Conservation (phyloP, 495 filamentous ascomycete species). For the Talaromyces ruber region DNA sequence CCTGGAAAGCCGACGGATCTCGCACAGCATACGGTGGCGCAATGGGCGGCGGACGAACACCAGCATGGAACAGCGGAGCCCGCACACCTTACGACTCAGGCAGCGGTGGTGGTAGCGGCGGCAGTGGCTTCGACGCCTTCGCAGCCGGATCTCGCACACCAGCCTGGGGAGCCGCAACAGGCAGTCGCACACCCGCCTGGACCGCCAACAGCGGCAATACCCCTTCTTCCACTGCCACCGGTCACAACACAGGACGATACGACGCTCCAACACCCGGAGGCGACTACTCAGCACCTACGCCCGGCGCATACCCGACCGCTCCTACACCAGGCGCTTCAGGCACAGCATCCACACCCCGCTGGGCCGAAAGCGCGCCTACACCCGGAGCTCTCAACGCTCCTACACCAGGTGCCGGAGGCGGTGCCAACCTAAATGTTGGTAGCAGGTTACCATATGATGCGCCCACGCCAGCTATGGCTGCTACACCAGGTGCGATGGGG, state of each 20-base stretch:
- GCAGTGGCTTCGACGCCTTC: conserved; percentile 58
- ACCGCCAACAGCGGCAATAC: conserved; percentile 8
- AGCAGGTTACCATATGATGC: conserved; percentile 42
- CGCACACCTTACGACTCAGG: conserved; percentile 63
- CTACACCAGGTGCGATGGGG: conserved; percentile 65
- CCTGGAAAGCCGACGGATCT: conserved; percentile 64
- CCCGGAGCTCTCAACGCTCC: conserved; percentile 56
- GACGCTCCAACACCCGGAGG: conserved; percentile 76
- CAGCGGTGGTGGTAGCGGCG: conserved; percentile 24
- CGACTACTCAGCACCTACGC: conserved; percentile 44
- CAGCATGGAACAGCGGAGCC: conserved; percentile 52
- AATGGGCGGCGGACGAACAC: conserved; percentile 33
- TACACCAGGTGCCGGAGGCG: conserved; percentile 34
- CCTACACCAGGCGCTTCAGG: conserved; percentile 69
- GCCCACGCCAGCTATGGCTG: conserved; percentile 68
- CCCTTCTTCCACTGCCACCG: conserved; percentile 6
- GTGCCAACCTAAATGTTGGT: conserved; percentile 19
- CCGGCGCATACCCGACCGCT: conserved; percentile 42
- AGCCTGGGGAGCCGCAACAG: conserved; percentile 51
- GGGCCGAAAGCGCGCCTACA: conserved; percentile 54
- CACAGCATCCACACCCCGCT: conserved; percentile 74
- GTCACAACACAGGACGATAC: conserved; percentile 37
- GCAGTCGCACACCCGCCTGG: conserved; percentile 47
- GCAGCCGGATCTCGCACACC: conserved; percentile 68
- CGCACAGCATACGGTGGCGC: conserved; percentile 61